A percentile compares a stretch with the other conserved stretches of the same genome.
Evolutionary conservation across 2,329 filamentous ascomycete species (phyloP).

Genomic region (Pseudogymnoascus sp.): DNA sequence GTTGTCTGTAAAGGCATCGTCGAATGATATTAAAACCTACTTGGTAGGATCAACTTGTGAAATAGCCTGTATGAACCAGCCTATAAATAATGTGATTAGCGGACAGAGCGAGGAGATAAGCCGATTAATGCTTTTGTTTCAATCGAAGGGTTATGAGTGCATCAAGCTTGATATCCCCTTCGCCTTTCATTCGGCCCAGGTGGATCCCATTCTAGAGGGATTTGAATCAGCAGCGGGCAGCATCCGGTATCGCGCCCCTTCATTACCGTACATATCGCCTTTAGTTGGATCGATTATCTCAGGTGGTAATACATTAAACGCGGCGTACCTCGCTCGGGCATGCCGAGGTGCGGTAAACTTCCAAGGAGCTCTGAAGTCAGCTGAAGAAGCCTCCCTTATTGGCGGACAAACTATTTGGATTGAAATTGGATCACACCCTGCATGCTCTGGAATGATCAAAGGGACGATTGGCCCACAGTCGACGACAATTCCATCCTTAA

Average conservation of each 20-base stretch:
- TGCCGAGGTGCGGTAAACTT: slow-evolving; percentile 62
- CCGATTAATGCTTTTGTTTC: slow-evolving; percentile 38
- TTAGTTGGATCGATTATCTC: slow-evolving; percentile 50
- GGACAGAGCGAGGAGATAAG: slow-evolving; percentile 45
- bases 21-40: slow-evolving; percentile 38
- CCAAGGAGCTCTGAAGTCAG: slow-evolving; percentile 48
- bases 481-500: slow-evolving; percentile 36
- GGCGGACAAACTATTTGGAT: slow-evolving; percentile 60
- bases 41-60: slow-evolving; percentile 42
- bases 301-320: slow-evolving; percentile 45
- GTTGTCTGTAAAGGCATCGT: slow-evolving; percentile 41
- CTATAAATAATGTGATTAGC: slow-evolving; percentile 62
- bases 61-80: slow-evolving; percentile 64
- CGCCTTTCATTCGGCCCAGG: slow-evolving; percentile 56
- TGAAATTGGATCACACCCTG: slow-evolving; percentile 63
- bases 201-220: slow-evolving; percentile 51
- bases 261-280: slow-evolving; percentile 57
- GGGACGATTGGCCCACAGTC: slow-evolving; percentile 27
- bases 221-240: slow-evolving; percentile 45
- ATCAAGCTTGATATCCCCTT: slow-evolving; percentile 54
- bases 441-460: slow-evolving; percentile 30
- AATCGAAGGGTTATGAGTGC: slow-evolving; percentile 44
- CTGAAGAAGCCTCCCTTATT: slow-evolving; percentile 49
- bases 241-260: slow-evolving; percentile 46
- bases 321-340: slow-evolving; percentile 54